A percentile compares a stretch with the other conserved stretches of the same genome.
phyloP scores from a whole-genome alignment of 208 protist genomes.

The Acanthamoeba lenticulata region DNA sequence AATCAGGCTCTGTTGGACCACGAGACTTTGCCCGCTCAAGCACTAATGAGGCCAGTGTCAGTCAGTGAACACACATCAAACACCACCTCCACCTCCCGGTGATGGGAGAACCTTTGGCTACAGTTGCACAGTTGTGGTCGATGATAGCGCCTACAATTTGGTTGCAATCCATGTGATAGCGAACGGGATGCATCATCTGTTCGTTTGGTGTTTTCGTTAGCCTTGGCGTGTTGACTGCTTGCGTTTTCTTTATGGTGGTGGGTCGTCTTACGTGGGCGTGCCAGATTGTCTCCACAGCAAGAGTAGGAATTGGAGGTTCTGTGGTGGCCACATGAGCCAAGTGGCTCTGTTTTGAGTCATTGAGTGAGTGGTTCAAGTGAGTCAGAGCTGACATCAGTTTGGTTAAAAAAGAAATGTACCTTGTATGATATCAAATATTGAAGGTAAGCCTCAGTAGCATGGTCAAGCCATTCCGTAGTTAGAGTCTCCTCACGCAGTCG shows the following conservation, averaged over 20 bases:
- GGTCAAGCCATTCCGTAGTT: not conserved
- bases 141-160: not conserved
- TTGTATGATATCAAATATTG: not conserved
- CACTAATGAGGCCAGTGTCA: too few relatives aligned
- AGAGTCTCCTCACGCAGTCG: not conserved
- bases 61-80: too few relatives aligned
- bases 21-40: too few relatives aligned
- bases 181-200: not conserved
- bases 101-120: not conserved
- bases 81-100: too few relatives aligned
- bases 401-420: not conserved
- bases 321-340: not conserved
- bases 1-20: too few relatives aligned
- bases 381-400: not conserved
- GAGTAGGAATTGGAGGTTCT: not conserved
- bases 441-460: not conserved
- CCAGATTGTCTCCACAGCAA: not conserved
- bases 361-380: too few relatives aligned
- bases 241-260: too few relatives aligned
- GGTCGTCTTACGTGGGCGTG: slow-evolving; percentile 4
- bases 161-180: not conserved
- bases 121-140: not conserved
- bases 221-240: not conserved
- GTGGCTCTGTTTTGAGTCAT: not conserved
- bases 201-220: not conserved